A percentile compares a stretch with the other conserved stretches of the same genome.
Evolutionary conservation across 768 basidiomycete genomes (phyloP).

Genomic region (Amanita inopinata): DNA sequence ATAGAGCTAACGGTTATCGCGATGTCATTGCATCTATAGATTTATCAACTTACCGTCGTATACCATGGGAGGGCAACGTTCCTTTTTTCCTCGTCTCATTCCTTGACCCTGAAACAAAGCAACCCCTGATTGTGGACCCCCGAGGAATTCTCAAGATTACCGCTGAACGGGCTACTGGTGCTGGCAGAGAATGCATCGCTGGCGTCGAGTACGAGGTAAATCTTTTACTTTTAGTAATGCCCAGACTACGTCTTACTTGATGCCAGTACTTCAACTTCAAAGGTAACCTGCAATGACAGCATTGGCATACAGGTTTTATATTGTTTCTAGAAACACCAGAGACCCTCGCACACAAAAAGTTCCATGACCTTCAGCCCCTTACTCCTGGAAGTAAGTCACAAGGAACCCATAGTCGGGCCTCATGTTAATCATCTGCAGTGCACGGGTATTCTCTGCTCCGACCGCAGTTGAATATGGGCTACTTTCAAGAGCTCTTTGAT

Average conservation of each 20-base stretch:
- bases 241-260: conserved; percentile 9
- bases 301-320: neutral
- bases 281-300: conserved; percentile 32
- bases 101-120: conserved; percentile 74
- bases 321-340: conserved; percentile 63
- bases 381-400: conserved; percentile 81
- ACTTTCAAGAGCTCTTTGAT: conserved; percentile 87
- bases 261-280: conserved; percentile 82
- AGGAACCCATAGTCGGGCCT: neutral
- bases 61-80: conserved; percentile 86
- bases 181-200: conserved; percentile 60
- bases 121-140: conserved; percentile 76
- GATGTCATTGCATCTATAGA: conserved; percentile 86
- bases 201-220: conserved; percentile 89
- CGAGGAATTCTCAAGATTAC: conserved; percentile 66
- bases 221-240: neutral
- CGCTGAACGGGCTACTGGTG: conserved; percentile 35
- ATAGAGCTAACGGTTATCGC: conserved; percentile 84
- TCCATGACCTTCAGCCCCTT: conserved; percentile 61
- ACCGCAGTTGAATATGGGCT: conserved; percentile 81
- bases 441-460: conserved; percentile 94
- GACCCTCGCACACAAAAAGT: conserved; percentile 69
- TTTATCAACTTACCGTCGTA: conserved; percentile 75
- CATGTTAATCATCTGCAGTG: conserved; percentile 41
- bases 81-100: conserved; percentile 94